Conservation (phyloP, 2,329 filamentous ascomycete genomes). For the Aspergillus texensis region DNA sequence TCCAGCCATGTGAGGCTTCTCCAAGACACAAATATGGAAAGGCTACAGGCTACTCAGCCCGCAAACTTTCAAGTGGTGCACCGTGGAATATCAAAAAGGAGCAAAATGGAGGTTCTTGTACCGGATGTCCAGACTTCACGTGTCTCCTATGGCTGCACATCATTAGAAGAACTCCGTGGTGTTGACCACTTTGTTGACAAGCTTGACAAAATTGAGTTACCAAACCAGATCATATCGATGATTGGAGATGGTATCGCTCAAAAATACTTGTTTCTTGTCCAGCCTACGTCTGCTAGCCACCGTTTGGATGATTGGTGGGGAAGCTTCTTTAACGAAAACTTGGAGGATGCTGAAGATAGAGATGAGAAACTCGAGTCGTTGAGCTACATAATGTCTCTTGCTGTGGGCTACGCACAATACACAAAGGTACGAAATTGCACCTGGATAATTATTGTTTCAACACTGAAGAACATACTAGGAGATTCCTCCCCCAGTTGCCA, state of each 20-base stretch:
- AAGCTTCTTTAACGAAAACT: slow-evolving; percentile 41
- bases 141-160: slow-evolving; percentile 60
- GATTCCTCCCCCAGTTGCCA: slow-evolving; percentile 34
- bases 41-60: slow-evolving; percentile 45
- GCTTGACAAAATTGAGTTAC: slow-evolving; percentile 77
- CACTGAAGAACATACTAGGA: slow-evolving; percentile 27
- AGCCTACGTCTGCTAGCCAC: slow-evolving; percentile 54
- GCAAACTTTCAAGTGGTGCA: slow-evolving; percentile 67
- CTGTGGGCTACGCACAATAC: slow-evolving; percentile 39
- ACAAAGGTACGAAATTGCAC: slow-evolving; percentile 36
- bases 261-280: slow-evolving; percentile 70
- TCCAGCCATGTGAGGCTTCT: slow-evolving; percentile 67
- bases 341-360: slow-evolving; percentile 44
- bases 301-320: slow-evolving; percentile 44
- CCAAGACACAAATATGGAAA: slow-evolving; percentile 58
- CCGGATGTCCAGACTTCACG: slow-evolving; percentile 75
- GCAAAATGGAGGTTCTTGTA: slow-evolving; percentile 55
- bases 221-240: slow-evolving; percentile 78
- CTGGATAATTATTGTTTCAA: not conserved
- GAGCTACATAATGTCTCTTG: slow-evolving; percentile 36
- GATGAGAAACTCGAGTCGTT: slow-evolving; percentile 46
- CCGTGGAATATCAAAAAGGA: slow-evolving; percentile 53
- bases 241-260: slow-evolving; percentile 76
- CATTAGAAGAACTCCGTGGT: slow-evolving; percentile 76
- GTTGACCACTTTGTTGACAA: slow-evolving; percentile 70